These are phyloP conservation scores for Dryas alaskensis DNA, from an alignment of 306 rosid species.

Conservation along the genomic window DNA sequence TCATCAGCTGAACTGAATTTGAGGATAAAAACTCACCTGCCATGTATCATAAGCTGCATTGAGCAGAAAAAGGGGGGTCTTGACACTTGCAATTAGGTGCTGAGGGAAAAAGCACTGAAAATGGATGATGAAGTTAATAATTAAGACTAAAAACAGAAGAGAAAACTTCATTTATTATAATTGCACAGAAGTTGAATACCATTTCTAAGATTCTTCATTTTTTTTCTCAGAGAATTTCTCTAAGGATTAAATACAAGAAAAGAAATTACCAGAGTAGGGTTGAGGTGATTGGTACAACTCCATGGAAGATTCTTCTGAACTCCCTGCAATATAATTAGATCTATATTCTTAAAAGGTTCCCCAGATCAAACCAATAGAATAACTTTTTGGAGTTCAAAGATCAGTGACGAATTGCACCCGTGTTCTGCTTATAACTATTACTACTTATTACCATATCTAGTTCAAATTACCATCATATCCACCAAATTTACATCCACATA, in stretches of 20 bases:
- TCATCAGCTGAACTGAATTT: background rate
- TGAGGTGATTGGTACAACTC: slow-evolving; percentile 63
- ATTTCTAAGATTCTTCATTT: background rate
- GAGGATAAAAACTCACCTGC: slow-evolving; percentile 58
- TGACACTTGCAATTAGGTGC: slow-evolving; percentile 58
- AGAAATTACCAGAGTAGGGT: slow-evolving; percentile 68
- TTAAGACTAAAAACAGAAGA: background rate
- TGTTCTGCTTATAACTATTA: background rate
- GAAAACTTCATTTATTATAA: background rate
- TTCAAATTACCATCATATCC: background rate
- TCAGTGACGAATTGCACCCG: background rate
- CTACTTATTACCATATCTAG: background rate
- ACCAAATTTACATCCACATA: background rate
- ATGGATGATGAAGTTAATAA: background rate
- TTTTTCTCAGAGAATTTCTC: background rate
- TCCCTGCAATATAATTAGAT: slow-evolving; percentile 44
- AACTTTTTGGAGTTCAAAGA: background rate
- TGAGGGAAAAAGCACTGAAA: slow-evolving; percentile 94
- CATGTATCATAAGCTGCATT: slow-evolving; percentile 95
- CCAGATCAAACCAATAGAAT: background rate
- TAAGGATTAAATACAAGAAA: background rate
- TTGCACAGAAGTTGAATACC: too few relatives aligned
- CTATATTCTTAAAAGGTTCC: background rate
- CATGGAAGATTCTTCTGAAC: slow-evolving; percentile 63
- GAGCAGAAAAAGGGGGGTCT: slow-evolving; percentile 81